phyloP scores from a whole-genome alignment of 2,329 filamentous ascomycete species.

The Fusarium sp. region DNA sequence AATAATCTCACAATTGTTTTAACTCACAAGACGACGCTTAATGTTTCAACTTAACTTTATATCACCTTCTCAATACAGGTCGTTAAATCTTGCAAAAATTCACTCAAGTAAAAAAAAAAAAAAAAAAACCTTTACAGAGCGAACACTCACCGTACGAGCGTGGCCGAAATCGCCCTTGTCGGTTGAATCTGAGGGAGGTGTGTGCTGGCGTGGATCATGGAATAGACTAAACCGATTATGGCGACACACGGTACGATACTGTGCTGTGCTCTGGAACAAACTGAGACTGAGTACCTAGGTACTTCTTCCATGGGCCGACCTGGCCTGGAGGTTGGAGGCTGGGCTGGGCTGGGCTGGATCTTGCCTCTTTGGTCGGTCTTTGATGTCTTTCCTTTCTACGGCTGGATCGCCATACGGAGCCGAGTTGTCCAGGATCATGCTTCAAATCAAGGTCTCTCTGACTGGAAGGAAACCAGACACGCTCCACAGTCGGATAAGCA shows the following conservation, averaged over 20 bases:
- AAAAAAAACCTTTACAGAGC: neutral
- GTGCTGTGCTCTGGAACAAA: slow-evolving; percentile 29
- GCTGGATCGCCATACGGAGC: slow-evolving; percentile 8
- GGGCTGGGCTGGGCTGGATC: slow-evolving; percentile 19
- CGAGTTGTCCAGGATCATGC: slow-evolving; percentile 5
- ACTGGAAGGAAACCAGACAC: slow-evolving; percentile 10
- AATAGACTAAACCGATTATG: slow-evolving; percentile 20
- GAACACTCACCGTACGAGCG: slow-evolving; percentile 22
- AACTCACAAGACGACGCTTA: neutral
- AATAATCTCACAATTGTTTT: neutral
- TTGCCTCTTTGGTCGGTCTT: slow-evolving; percentile 8
- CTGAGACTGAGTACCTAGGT: slow-evolving; percentile 25
- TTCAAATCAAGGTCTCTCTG: slow-evolving; percentile 30
- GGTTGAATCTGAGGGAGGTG: slow-evolving; percentile 19
- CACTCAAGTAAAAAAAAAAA: neutral
- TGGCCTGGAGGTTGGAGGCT: neutral
- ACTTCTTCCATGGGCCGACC: neutral
- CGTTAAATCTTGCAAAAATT: neutral
- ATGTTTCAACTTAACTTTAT: neutral
- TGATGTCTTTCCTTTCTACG: slow-evolving; percentile 29
- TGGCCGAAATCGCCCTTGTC: slow-evolving; percentile 35
- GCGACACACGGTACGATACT: slow-evolving; percentile 30
- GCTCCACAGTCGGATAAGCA: slow-evolving; percentile 46
- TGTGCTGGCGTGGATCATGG: slow-evolving; percentile 30
- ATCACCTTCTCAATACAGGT: neutral